A percentile compares a stretch with the other conserved stretches of the same genome.
These are phyloP conservation scores for Podaxis sp. DNA, from an alignment of 768 basidiomycete species.

Conservation along the genomic window DNA sequence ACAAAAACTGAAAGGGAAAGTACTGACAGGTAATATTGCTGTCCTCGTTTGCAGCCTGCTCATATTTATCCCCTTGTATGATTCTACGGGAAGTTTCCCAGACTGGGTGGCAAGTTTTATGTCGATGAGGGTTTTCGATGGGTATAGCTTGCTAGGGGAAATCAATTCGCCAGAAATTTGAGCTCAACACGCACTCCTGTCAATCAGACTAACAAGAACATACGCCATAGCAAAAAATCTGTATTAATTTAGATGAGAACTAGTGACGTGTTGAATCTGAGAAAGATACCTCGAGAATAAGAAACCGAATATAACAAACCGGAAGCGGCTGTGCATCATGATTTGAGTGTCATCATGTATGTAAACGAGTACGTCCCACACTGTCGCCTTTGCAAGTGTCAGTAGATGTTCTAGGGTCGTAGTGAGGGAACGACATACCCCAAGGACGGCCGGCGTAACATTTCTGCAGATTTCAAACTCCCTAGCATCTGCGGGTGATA, in stretches of 20 bases:
- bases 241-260: too few species aligned
- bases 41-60: conserved; percentile 14
- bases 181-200: neutral
- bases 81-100: conserved; percentile 70
- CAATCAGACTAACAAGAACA: neutral
- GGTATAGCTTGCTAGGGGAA: neutral
- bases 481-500: neutral
- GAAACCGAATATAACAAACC: neutral
- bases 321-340: neutral
- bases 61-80: conserved; percentile 23
- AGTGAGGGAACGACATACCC: neutral
- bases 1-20: neutral
- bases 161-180: neutral
- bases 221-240: neutral
- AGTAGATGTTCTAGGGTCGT: neutral
- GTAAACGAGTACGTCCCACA: neutral
- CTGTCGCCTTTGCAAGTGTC: neutral
- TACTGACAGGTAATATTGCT: conserved; percentile 29
- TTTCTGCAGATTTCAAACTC: neutral
- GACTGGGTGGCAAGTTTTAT: conserved; percentile 85
- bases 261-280: too few species aligned
- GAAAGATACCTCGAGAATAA: neutral
- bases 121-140: conserved; percentile 25
- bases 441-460: neutral
- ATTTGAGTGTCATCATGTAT: neutral